Percentiles rank a stretch among this genome's conserved stretches.
Evolutionary conservation across 176 grass and related monocot genomes (phyloP).

Genomic region (Juncus inflexus): DNA sequence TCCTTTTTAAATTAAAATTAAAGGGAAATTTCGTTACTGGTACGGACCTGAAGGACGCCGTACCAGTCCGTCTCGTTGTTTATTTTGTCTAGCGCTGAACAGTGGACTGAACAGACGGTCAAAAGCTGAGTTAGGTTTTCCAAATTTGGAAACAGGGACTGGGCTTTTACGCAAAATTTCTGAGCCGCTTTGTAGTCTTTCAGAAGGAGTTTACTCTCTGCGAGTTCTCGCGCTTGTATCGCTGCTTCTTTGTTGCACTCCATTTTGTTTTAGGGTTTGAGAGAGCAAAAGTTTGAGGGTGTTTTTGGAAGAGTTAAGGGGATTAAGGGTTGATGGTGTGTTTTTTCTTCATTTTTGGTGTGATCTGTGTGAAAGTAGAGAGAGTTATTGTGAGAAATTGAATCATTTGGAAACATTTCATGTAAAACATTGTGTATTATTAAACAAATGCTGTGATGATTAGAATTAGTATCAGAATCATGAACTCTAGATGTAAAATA

Average conservation of each 20-base stretch:
- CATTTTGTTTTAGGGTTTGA: constrained; percentile 29
- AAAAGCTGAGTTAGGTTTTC: constrained; percentile 65
- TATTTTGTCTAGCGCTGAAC: constrained; percentile 47
- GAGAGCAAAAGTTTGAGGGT: too few species aligned
- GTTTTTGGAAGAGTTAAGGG: background rate
- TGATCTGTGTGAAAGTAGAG: background rate
- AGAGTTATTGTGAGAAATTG: too few species aligned
- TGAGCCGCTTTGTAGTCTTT: constrained; percentile 66
- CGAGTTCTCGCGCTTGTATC: constrained; percentile 54
- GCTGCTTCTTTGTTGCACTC: constrained; percentile 95
- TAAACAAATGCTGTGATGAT: too few species aligned
- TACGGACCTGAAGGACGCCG: constrained; percentile 61
- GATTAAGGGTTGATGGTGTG: background rate
- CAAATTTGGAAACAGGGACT: constrained; percentile 51
- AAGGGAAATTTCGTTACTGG: background rate
- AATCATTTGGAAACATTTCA: too few species aligned
- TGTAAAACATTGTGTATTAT: too few species aligned
- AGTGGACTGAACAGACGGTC: constrained; percentile 86
- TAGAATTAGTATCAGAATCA: too few species aligned
- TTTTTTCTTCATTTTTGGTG: constrained; percentile 12
- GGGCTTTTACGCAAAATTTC: constrained; percentile 66
- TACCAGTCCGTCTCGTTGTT: constrained; percentile 84
- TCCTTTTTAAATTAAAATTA: too few species aligned
- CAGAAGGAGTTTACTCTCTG: constrained; percentile 58
- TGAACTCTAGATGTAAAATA: too few species aligned